Conservation (phyloP, 2,329 filamentous ascomycete species). For the Colletotrichum orbiculare region DNA sequence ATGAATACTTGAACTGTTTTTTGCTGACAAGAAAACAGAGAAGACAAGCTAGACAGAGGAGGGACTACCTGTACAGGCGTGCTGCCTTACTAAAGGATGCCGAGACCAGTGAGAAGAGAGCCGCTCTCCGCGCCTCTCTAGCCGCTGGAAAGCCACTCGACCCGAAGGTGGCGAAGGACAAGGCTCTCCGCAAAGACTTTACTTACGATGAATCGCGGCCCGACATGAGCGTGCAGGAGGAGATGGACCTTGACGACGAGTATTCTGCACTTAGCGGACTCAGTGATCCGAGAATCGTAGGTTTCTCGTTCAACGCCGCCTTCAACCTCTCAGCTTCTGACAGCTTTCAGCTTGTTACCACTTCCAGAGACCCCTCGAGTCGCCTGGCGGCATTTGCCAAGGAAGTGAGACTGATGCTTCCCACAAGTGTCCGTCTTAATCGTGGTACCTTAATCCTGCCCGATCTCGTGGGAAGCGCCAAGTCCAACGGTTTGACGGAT, state of each 20-base stretch:
- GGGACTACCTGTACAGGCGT: constrained; percentile 80
- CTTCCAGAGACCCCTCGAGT: constrained; percentile 86
- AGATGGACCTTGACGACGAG: constrained; percentile 85
- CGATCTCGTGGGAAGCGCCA: constrained; percentile 85
- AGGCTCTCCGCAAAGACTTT: constrained; percentile 84
- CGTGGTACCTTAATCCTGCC: constrained; percentile 89
- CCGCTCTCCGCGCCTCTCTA: constrained; percentile 85
- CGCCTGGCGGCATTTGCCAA: constrained; percentile 92
- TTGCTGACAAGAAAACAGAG: not conserved
- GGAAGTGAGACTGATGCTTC: constrained; percentile 82
- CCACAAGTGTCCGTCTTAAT: constrained; percentile 88
- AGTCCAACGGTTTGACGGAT: constrained; percentile 83
- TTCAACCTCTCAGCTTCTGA: not conserved
- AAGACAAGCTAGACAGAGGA: constrained; percentile 17
- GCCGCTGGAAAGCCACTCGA: constrained; percentile 90
- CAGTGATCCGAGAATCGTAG: constrained; percentile 71
- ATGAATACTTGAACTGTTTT: too few species aligned
- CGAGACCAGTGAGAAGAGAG: constrained; percentile 90
- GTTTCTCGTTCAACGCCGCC: not conserved
- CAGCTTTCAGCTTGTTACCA: constrained; percentile 65
- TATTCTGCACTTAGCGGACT: constrained; percentile 92
- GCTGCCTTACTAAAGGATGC: constrained; percentile 90
- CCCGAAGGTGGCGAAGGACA: constrained; percentile 86
- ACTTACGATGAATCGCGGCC: constrained; percentile 89
- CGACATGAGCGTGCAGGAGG: constrained; percentile 74